Base-by-base conservation (phyloP, 768 basidiomycete genomes). In the Mycena haematopus region DNA sequence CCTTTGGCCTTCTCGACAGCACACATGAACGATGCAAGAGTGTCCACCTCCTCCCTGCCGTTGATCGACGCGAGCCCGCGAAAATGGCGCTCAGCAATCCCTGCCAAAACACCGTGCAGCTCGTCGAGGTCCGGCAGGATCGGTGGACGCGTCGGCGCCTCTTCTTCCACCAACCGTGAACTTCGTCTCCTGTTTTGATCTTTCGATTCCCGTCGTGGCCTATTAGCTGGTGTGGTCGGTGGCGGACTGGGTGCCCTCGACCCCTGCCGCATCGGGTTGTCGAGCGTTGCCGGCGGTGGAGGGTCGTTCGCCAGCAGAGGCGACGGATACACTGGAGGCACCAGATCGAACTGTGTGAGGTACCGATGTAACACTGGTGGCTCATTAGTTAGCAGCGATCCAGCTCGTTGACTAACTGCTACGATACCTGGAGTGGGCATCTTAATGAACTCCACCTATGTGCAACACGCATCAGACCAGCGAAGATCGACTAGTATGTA, bases 11-110 rank as follows among this genome's bases (percentile, higher is more conserved):
- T 86, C 74, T 88, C 90, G 52, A 92, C 84, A 17, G 86, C 82
- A 67, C 84, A 87, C 89, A 93, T 89, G 68, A 93, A 93, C 31
- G 87, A 84, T 21, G 90, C 89, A 42, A 93, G 77, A n/a, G 87
- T 90, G 63, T 93, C 92, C 50, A 91, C 86, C 74, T 94, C 92
- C 73, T 88, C 88, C 54, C 87, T 80, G 14, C 80, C 79, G 63
- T 74, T 79, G 25, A 81, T 78, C 19, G 82, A 75, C 14, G 75
- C 69, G 60, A 85, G 78, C 40, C 89, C 86, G 59, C 84, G 79
- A 72, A 92, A 93, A 74, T 94, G 92, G 56, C 80, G 80, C 69
- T 92, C 88, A 2, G 86, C 91, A 42, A 94, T 81, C 9, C 78
- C 76, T 2, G 92, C 92, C 35, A 94, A 75, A 46, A 89, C 81